Evolutionary conservation across 768 basidiomycete species (phyloP).

Genomic region (Suillus discolor): DNA sequence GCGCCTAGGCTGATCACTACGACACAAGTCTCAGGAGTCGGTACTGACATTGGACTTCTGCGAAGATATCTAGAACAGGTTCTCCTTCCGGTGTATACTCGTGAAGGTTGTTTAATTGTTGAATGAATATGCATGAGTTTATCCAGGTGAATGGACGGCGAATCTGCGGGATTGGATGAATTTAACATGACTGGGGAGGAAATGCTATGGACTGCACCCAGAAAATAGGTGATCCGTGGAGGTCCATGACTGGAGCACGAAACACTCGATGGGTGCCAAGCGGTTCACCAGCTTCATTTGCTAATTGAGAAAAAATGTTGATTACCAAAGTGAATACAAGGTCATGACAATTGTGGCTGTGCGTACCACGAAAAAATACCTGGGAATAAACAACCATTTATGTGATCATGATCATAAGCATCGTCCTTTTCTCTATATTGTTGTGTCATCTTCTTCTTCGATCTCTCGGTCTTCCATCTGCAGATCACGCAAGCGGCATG

Average conservation of each 20-base stretch:
- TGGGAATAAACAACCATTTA: too few species aligned
- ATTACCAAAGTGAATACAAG: too few species aligned
- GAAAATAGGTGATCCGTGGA: constrained; percentile 68
- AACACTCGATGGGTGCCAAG: constrained; percentile 87
- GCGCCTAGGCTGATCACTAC: constrained; percentile 41
- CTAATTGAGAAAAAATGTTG: constrained; percentile 32
- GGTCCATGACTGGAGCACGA: constrained; percentile 77
- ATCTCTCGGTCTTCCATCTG: too few species aligned
- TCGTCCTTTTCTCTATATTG: too few species aligned
- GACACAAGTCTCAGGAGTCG: constrained; percentile 5
- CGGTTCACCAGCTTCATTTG: constrained; percentile 55
- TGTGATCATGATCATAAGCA: too few species aligned
- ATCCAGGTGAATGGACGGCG: constrained; percentile 57
- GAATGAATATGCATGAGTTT: constrained; percentile 84
- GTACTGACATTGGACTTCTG: constrained; percentile 52
- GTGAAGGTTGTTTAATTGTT: constrained; percentile 49
- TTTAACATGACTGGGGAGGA: constrained; percentile 2
- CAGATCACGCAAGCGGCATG: too few species aligned
- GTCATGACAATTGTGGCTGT: too few species aligned
- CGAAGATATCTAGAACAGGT: constrained; percentile 63
- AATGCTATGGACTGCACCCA: constrained; percentile 51
- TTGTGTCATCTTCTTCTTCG: too few species aligned
- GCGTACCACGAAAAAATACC: too few species aligned
- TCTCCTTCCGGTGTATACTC: constrained; percentile 49
- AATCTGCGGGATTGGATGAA: constrained; percentile 46